Conservation (phyloP, 2,329 filamentous ascomycete species). For the Mariannaea elegans region DNA sequence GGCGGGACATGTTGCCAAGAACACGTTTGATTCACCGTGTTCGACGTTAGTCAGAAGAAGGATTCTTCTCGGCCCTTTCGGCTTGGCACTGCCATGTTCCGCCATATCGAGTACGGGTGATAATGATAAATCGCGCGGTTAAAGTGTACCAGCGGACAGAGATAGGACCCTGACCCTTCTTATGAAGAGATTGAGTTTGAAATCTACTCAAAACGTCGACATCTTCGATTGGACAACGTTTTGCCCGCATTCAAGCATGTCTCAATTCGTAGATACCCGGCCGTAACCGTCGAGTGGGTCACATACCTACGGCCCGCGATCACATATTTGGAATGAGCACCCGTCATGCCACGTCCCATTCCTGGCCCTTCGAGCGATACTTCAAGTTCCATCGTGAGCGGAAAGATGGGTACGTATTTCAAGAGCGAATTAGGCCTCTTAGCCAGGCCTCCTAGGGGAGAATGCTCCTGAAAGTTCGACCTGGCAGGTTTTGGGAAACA, state of each 20-base stretch:
- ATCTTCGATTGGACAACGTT: background rate
- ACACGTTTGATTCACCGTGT: constrained; percentile 56
- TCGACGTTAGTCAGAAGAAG: constrained; percentile 57
- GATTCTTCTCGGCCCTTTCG: constrained; percentile 31
- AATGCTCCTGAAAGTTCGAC: too few relatives aligned
- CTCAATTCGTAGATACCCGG: background rate
- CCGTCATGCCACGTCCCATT: background rate
- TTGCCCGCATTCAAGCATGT: background rate
- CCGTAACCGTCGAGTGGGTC: background rate
- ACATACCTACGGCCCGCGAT: background rate
- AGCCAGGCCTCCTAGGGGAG: too few relatives aligned
- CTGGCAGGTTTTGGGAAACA: too few relatives aligned
- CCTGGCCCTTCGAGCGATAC: background rate
- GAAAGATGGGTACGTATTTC: too few relatives aligned
- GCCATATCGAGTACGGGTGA: background rate
- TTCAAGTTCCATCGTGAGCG: too few relatives aligned
- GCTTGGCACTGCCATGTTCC: background rate
- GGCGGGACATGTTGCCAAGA: constrained; percentile 53
- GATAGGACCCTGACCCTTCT: background rate
- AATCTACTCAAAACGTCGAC: background rate
- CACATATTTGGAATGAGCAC: background rate
- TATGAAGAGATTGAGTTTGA: background rate
- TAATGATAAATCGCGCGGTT: too few relatives aligned
- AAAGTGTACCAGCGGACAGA: background rate
- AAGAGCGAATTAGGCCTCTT: too few relatives aligned